Evolutionary conservation across 257 asterid genomes (phyloP).

Genomic region (Verbascum thapsus): DNA sequence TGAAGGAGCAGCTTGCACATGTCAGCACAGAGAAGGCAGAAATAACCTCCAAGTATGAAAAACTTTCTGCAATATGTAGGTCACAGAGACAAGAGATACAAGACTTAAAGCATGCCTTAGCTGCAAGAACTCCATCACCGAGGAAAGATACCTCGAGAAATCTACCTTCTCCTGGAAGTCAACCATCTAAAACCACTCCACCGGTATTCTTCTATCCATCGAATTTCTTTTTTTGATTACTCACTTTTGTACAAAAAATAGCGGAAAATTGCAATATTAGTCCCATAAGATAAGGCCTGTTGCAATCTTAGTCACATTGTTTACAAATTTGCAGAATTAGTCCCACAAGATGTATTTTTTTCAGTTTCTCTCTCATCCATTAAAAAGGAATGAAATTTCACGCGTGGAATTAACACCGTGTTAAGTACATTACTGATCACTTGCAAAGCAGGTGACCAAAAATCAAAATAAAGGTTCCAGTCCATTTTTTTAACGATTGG

Average conservation of each 20-base stretch:
- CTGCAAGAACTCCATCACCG: conserved; percentile 72
- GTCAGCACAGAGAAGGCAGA: conserved; percentile 77
- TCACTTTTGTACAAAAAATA: background rate
- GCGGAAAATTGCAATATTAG: too few species aligned
- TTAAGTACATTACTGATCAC: too few species aligned
- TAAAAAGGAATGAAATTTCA: too few species aligned
- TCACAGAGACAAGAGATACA: conserved; percentile 94
- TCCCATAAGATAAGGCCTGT: too few species aligned
- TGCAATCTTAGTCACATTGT: too few species aligned
- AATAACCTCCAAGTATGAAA: conserved; percentile 78
- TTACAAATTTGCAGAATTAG: too few species aligned
- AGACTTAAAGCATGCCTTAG: conserved; percentile 75
- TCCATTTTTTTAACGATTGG: too few species aligned
- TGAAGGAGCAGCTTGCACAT: conserved; percentile 72
- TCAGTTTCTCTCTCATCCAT: too few species aligned
- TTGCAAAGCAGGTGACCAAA: too few species aligned
- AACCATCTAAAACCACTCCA: conserved; percentile 39
- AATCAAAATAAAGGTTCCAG: too few species aligned
- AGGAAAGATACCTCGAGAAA: conserved; percentile 48
- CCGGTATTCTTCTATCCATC: conserved; percentile 41
- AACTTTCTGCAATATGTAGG: conserved; percentile 87
- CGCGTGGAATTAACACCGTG: too few species aligned
- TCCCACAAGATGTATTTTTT: too few species aligned
- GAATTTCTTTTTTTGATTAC: conserved; percentile 8
- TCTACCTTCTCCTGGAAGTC: conserved; percentile 55